Base-by-base conservation (phyloP, 805 yeast genomes). In the Candida germanica region DNA sequence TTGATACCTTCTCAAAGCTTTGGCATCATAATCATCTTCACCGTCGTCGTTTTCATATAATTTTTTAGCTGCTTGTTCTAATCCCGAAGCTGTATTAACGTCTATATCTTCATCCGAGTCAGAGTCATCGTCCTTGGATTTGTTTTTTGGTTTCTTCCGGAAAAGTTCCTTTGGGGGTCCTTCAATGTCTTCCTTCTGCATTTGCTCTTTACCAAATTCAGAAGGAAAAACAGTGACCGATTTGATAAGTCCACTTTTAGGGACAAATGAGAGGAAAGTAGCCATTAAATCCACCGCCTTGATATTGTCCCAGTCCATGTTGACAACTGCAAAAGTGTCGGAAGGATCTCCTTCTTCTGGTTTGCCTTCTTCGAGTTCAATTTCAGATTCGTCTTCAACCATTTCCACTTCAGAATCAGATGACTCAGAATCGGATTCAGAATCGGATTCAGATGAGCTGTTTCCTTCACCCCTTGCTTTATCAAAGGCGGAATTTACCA, bases 301-400 rank as follows among this genome's bases (percentile, higher is more conserved):
- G n/a, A 93, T 73, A 53, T 93, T 85, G 50, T 93, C 98, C 98
- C 98, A 93, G 56, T 93, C 98, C 75, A 93, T 69, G 53, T 93
- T 93, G 20, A 93, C 98, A 1, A 83, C 96, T 0, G 98, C 98
- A 52, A 93, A 69, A 5, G 85, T 68, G 22, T 65, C 66, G 1
- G 95, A 71, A 20, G 96, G 95, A 2, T 91, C 96, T 30, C 96
- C 94, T 33, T 79, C 82, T 32, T 85, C 88, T n/a, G 93, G 84
- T 35, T 76, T 73, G 7, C 64, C 66, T 19, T 68, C 71, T 47
- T 76, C 84, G 8, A 69, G 48, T 45, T 79, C 84, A 16, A 73
- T 59, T 14, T 76, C 84, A 3, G 76, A 66, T 36, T 75, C 80
- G 14, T 61, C 71, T 10, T 64, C 74, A 1, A 53, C 51, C 4